Conservation (phyloP, 2,329 filamentous ascomycete species). For the Thielaviopsis musarum region DNA sequence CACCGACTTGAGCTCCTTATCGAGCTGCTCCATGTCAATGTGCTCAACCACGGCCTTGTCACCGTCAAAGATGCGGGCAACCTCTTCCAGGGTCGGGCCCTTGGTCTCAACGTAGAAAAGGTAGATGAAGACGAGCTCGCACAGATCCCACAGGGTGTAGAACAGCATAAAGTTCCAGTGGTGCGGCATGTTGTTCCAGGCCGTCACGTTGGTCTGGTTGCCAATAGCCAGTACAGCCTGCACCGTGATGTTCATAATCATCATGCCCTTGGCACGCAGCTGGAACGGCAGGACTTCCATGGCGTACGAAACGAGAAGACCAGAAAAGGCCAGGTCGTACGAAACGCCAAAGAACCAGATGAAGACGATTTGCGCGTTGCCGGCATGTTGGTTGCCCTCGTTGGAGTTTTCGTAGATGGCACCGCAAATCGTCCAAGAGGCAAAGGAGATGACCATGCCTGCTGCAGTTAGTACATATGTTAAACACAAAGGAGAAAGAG, state of each 20-base stretch:
- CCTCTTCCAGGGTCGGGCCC: conserved; percentile 53
- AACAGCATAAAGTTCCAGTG: conserved; percentile 52
- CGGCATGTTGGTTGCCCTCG: conserved; percentile 27
- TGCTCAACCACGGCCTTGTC: conserved; percentile 39
- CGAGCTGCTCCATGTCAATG: conserved; percentile 36
- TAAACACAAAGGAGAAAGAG: no score
- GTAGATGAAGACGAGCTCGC: conserved; percentile 44
- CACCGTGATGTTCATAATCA: conserved; percentile 47
- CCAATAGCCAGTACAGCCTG: conserved; percentile 44
- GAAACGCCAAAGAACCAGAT: conserved; percentile 43
- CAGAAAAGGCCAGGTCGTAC: conserved; percentile 43
- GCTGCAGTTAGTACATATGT: background rate
- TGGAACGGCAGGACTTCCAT: conserved; percentile 42
- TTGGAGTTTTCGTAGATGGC: conserved; percentile 32
- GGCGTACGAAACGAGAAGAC: conserved; percentile 39
- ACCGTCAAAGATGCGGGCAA: conserved; percentile 55
- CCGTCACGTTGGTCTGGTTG: conserved; percentile 46
- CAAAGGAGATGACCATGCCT: conserved; percentile 29
- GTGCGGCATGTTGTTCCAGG: conserved; percentile 39
- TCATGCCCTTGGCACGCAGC: conserved; percentile 41
- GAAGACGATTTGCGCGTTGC: conserved; percentile 38
- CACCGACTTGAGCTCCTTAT: conserved; percentile 31
- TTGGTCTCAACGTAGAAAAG: conserved; percentile 55
- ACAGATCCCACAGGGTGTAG: conserved; percentile 45
- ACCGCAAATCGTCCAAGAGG: conserved; percentile 34